Percentiles rank a stretch among this genome's conserved stretches.
These are phyloP conservation scores for Chaetomiaceae sp. DNA, from an alignment of 2,329 filamentous ascomycete genomes.

Conservation along the genomic window DNA sequence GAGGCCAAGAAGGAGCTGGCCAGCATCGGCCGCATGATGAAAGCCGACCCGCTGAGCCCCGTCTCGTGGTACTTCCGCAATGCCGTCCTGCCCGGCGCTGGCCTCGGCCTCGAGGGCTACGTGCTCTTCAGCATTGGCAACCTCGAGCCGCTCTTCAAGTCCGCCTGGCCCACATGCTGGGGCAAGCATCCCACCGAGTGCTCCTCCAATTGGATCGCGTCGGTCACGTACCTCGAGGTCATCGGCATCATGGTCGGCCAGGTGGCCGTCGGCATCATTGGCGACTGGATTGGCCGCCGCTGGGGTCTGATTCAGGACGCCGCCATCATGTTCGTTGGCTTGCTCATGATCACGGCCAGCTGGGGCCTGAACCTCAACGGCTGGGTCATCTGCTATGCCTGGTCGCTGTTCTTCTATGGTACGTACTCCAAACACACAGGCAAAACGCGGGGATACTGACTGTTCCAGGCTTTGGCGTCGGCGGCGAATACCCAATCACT, in stretches of 20 bases:
- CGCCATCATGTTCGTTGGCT: conserved; percentile 86
- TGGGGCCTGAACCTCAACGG: conserved; percentile 86
- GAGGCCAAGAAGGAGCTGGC: conserved; percentile 66
- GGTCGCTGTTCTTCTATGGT: conserved; percentile 89
- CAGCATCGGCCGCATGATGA: conserved; percentile 72
- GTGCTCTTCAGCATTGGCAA: conserved; percentile 97
- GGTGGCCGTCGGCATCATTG: conserved; percentile 71
- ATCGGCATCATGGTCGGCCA: conserved; percentile 94
- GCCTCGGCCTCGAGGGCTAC: conserved; percentile 89
- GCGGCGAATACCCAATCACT: conserved; percentile 94
- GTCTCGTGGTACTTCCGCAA: conserved; percentile 85
- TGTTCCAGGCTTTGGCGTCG: conserved; percentile 53
- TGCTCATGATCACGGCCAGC: conserved; percentile 84
- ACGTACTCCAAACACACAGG: conserved; percentile 31
- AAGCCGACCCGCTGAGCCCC: conserved; percentile 78
- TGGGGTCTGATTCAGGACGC: conserved; percentile 97
- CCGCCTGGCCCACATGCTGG: conserved; percentile 79
- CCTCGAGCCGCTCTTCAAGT: conserved; percentile 73
- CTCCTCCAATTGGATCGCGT: conserved; percentile 72
- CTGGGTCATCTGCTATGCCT: conserved; percentile 96
- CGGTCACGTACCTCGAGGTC: conserved; percentile 89
- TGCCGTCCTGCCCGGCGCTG: conserved; percentile 87
- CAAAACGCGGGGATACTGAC: conserved; percentile 5
- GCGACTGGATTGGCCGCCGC: conserved; percentile 78
- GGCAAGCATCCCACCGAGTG: conserved; percentile 57